These are phyloP conservation scores for Diaporthe citrichinensis DNA, from an alignment of 2,329 filamentous ascomycete species.

Conservation along the genomic window DNA sequence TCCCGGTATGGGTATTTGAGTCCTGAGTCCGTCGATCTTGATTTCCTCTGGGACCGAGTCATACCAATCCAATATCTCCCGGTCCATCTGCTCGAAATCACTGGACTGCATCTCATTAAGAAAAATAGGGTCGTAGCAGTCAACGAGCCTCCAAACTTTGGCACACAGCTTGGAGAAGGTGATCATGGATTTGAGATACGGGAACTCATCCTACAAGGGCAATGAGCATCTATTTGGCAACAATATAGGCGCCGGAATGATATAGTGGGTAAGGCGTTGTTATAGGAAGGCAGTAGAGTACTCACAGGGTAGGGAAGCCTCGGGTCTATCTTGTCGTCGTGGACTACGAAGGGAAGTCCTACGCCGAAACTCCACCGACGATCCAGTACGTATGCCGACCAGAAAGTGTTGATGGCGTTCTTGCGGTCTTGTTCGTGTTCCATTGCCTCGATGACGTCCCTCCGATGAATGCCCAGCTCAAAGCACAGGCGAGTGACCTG, in stretches of 20 bases:
- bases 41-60: constrained; percentile 76
- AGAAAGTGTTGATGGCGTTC: constrained; percentile 81
- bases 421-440: constrained; percentile 77
- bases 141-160: constrained; percentile 87
- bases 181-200: constrained; percentile 88
- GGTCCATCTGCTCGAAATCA: constrained; percentile 85
- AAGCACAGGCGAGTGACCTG: constrained; percentile 84
- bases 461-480: constrained; percentile 86
- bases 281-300: constrained; percentile 26
- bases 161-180: constrained; percentile 86
- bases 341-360: constrained; percentile 86
- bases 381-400: constrained; percentile 89
- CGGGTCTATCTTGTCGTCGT: constrained; percentile 88
- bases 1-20: constrained; percentile 65
- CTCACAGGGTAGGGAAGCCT: constrained; percentile 83
- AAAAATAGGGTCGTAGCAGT: constrained; percentile 74
- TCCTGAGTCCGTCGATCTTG: constrained; percentile 71
- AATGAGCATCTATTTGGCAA: constrained; percentile 42
- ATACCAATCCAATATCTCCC: constrained; percentile 90
- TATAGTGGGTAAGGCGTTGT: no score
- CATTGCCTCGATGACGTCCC: constrained; percentile 80
- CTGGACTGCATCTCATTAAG: constrained; percentile 76
- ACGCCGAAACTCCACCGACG: constrained; percentile 92
- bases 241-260: background rate
- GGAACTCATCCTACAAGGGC: constrained; percentile 62